Evolutionary conservation across 345 rosid species (phyloP).

Genomic region (Eutrema japonicum): DNA sequence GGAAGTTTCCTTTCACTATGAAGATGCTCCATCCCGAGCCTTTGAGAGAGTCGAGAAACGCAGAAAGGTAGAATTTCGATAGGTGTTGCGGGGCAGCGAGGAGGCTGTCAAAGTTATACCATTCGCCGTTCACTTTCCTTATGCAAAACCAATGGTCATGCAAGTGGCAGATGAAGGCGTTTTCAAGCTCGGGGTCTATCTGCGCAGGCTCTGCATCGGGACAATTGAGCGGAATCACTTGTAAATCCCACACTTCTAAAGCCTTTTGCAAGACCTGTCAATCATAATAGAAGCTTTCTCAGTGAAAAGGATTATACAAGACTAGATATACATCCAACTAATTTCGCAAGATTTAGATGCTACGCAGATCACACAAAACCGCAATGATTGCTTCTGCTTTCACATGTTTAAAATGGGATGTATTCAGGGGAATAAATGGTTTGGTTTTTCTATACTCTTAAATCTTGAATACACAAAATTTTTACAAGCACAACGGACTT

Average conservation of each 20-base stretch:
- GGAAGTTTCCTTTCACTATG: constrained; percentile 88
- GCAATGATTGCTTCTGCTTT: not conserved
- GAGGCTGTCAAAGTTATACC: constrained; percentile 97
- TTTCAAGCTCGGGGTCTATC: constrained; percentile 82
- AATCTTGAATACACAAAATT: not conserved
- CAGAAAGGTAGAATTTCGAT: constrained; percentile 88
- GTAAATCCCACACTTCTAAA: constrained; percentile 90
- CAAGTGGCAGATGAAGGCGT: constrained; percentile 90
- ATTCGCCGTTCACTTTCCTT: constrained; percentile 82
- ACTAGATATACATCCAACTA: not conserved
- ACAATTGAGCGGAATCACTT: constrained; percentile 84
- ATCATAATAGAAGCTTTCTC: constrained; percentile 27
- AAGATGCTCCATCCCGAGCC: constrained; percentile 95
- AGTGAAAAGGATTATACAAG: constrained; percentile 2
- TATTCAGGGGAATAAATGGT: not conserved
- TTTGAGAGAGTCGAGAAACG: constrained; percentile 78
- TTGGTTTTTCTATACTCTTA: not conserved
- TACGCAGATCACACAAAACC: not conserved
- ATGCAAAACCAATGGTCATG: constrained; percentile 97
- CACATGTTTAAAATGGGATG: not conserved
- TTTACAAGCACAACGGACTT: not conserved
- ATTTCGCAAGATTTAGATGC: not conserved
- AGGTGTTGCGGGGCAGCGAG: constrained; percentile 87
- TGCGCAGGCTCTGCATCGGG: constrained; percentile 94
- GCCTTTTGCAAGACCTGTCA: constrained; percentile 90